phyloP scores from a whole-genome alignment of 352 stramenopile species.

The Phytophthora quininea region DNA sequence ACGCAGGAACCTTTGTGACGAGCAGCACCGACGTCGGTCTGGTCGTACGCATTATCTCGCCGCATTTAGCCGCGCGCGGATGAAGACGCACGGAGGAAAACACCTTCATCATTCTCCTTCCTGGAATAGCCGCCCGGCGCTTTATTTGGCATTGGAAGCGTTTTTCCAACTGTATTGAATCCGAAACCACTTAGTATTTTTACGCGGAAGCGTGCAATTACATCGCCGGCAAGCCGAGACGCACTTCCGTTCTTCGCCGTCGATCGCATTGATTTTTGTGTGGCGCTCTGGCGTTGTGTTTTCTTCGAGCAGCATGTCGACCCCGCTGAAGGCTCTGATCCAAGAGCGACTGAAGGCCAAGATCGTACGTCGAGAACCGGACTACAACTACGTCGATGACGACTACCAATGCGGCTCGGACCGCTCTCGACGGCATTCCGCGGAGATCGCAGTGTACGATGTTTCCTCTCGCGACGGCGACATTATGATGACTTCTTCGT shows the following conservation, averaged over 20 bases:
- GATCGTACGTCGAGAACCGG: conserved; percentile 48
- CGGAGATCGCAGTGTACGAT: conserved; percentile 26
- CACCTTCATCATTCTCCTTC: neutral
- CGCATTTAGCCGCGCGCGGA: no score
- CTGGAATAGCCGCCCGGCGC: conserved; percentile 12
- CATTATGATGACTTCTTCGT: conserved; percentile 18
- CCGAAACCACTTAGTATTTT: conserved; percentile 11
- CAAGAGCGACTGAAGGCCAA: conserved; percentile 75
- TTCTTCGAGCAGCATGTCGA: conserved; percentile 43
- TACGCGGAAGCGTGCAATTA: no score
- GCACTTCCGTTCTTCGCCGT: conserved; percentile 29
- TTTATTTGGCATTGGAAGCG: conserved; percentile 16
- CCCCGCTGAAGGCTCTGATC: conserved; percentile 72
- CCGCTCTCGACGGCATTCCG: conserved; percentile 16
- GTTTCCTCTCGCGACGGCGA: conserved; percentile 9
- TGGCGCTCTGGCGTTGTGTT: no score
- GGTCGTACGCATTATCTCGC: no score
- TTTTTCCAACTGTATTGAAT: conserved; percentile 4
- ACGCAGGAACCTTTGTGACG: no score
- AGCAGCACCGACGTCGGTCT: no score
- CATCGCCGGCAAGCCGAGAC: no score
- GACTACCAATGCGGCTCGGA: conserved; percentile 23
- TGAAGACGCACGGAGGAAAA: neutral
- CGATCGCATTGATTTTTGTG: no score
- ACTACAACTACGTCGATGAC: conserved; percentile 23